Evolutionary conservation across 768 basidiomycete genomes (phyloP), one percentile per base, ranked within the genome.

Genomic region (Agrocybe praecox): DNA sequence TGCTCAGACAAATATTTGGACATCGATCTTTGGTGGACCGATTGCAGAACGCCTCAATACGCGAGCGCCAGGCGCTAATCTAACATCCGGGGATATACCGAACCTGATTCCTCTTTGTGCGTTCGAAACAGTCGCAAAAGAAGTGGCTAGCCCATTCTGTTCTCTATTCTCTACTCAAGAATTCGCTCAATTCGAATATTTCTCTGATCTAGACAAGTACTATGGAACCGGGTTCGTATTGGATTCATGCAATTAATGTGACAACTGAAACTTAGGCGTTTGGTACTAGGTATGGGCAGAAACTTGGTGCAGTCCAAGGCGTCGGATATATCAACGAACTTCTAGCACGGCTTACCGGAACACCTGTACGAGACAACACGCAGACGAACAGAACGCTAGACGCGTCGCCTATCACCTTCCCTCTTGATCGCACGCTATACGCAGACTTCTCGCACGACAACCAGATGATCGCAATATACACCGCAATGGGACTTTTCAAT

Each of bases 301-400:
- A 68, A 2, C 75, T 94, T 1, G 92, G 92, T 1, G 86, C 76
- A 4, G 84, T 92, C 8, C 90, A 92, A 67, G 92, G 92, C 29
- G 87, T 94, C 4, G 94, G 94, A 6, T 96, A 90, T 67, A 77
- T 91, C 65, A 94, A 94, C 67, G 94, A 96, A 72, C 81, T 96
- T n/a, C 69, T 96, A 18, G 90, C 92, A 0, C 84, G 95, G 11
- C 78, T 96, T 40, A 90, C 87, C 0, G 77, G 78, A 17, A 70
- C 67, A 14, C 81, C 85, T 1, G 88, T 92, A 23, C 67, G 67
- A 40, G 91, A 93, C 69, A 65, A 79, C 59, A 93, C 91, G 0
- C 87, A 89, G 63, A 90, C 89, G 2, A 94, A 94, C 69, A 71
- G 70, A 10, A 94, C 92, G 0, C 79, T 95, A 24, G 86, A 89